phyloP scores from a whole-genome alignment of 2,329 filamentous ascomycete species.

The Hypomyces rosellus region DNA sequence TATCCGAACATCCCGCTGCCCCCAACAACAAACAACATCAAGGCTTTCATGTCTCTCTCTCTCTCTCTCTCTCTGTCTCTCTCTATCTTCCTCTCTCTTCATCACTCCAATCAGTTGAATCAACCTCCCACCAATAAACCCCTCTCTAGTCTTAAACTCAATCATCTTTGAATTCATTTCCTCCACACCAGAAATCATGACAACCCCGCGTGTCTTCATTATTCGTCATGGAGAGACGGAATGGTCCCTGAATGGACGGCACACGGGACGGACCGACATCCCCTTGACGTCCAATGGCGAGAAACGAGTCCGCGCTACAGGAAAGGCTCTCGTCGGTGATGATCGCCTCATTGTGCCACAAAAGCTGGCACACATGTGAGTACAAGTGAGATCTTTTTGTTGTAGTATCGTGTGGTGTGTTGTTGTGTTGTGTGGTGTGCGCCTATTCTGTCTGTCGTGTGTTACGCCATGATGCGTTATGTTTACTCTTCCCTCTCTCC shows the following conservation, averaged over 20 bases:
- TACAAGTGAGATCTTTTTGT: slow-evolving; percentile 9
- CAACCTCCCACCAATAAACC: neutral
- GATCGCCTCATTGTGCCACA: slow-evolving; percentile 79
- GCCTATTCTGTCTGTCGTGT: neutral
- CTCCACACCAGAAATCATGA: slow-evolving; percentile 16
- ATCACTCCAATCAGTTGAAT: neutral
- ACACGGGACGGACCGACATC: slow-evolving; percentile 83
- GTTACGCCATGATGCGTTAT: neutral
- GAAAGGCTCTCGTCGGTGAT: slow-evolving; percentile 73
- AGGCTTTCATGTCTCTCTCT: neutral
- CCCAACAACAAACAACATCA: neutral
- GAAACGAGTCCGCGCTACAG: slow-evolving; percentile 68
- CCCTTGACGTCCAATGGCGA: slow-evolving; percentile 77
- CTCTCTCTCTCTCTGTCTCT: neutral
- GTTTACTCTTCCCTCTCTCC: neutral
- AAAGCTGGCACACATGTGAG: slow-evolving; percentile 76
- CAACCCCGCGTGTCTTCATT: slow-evolving; percentile 69
- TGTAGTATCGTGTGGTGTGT: neutral
- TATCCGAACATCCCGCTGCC: neutral
- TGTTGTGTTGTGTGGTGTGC: too few species aligned
- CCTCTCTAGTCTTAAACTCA: too few species aligned
- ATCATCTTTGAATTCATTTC: neutral
- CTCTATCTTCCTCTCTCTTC: neutral
- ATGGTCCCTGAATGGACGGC: slow-evolving; percentile 81
- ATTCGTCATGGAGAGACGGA: slow-evolving; percentile 91